Percentiles rank a stretch among this genome's conserved stretches.
These are phyloP conservation scores for Arabidopsis thaliana DNA, from an alignment of 345 rosid genomes.

Conservation along the genomic window DNA sequence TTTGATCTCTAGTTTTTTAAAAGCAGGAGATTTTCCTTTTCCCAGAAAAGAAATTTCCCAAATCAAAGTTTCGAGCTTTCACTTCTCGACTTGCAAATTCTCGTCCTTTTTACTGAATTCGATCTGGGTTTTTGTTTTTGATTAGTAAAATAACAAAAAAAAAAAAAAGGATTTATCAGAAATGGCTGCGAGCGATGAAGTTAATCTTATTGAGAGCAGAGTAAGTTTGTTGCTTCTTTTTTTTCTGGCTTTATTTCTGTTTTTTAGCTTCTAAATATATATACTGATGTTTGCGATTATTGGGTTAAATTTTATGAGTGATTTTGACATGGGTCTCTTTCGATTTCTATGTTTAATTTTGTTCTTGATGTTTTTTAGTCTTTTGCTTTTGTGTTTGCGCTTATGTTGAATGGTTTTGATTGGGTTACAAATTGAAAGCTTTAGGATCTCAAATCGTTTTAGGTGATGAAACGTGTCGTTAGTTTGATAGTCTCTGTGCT, in stretches of 20 bases:
- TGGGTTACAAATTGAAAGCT: slow-evolving; percentile 26
- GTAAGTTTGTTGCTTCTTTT: slow-evolving; percentile 42
- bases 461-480: slow-evolving; percentile 39
- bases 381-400: slow-evolving; percentile 32
- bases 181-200: slow-evolving; percentile 80
- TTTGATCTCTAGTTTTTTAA: slow-evolving; percentile 17
- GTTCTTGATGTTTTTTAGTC: slow-evolving; percentile 9
- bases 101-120: slow-evolving; percentile 11
- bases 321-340: slow-evolving; percentile 41
- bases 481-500: slow-evolving; percentile 17
- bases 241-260: neutral
- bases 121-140: slow-evolving; percentile 38
- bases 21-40: slow-evolving; percentile 28
- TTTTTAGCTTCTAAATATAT: slow-evolving; percentile 6
- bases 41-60: neutral
- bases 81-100: neutral
- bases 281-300: neutral
- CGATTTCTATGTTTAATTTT: slow-evolving; percentile 29
- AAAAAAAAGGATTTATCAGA: slow-evolving; percentile 12
- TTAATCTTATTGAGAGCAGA: slow-evolving; percentile 73
- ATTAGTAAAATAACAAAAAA: neutral
- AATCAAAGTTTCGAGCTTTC: slow-evolving; percentile 15
- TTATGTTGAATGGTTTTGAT: slow-evolving; percentile 27
- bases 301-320: neutral
- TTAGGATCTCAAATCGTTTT: slow-evolving; percentile 3